Evolutionary conservation across 352 stramenopile species (phyloP).

Genomic region (Aphanomyces astaci): DNA sequence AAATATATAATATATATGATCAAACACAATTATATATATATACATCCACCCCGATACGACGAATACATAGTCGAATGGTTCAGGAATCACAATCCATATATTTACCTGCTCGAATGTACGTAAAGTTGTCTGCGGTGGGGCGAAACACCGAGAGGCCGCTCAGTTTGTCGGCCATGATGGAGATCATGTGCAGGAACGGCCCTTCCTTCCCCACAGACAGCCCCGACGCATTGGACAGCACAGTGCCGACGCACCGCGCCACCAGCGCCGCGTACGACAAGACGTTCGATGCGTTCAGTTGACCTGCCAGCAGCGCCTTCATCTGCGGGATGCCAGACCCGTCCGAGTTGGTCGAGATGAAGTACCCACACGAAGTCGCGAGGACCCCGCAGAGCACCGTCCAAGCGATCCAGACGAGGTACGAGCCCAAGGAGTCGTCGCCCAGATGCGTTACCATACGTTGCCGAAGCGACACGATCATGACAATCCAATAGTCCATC

Average conservation of each 20-base stretch:
- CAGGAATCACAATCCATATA: not conserved
- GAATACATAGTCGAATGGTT: too few species aligned
- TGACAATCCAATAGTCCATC: constrained; percentile 57
- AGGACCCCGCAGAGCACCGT: constrained; percentile 43
- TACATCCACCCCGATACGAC: too few species aligned
- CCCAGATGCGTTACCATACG: constrained; percentile 48
- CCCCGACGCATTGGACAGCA: constrained; percentile 52
- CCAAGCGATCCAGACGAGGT: constrained; percentile 63
- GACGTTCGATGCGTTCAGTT: constrained; percentile 28
- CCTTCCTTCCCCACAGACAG: constrained; percentile 60
- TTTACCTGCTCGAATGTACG: constrained; percentile 54
- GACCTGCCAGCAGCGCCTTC: constrained; percentile 56
- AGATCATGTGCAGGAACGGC: constrained; percentile 67
- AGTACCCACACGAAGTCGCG: constrained; percentile 48
- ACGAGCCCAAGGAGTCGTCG: constrained; percentile 48
- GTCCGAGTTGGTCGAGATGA: constrained; percentile 55
- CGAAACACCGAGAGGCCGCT: constrained; percentile 58
- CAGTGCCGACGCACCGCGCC: constrained; percentile 56
- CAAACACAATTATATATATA: too few species aligned
- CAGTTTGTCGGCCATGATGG: constrained; percentile 65
- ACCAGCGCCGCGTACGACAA: constrained; percentile 58
- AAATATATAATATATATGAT: too few species aligned
- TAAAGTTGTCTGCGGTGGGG: constrained; percentile 61
- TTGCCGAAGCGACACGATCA: constrained; percentile 51
- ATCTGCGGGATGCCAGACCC: constrained; percentile 72